Base-by-base conservation (phyloP, 2,329 filamentous ascomycete species). In the Penicillium sp. region DNA sequence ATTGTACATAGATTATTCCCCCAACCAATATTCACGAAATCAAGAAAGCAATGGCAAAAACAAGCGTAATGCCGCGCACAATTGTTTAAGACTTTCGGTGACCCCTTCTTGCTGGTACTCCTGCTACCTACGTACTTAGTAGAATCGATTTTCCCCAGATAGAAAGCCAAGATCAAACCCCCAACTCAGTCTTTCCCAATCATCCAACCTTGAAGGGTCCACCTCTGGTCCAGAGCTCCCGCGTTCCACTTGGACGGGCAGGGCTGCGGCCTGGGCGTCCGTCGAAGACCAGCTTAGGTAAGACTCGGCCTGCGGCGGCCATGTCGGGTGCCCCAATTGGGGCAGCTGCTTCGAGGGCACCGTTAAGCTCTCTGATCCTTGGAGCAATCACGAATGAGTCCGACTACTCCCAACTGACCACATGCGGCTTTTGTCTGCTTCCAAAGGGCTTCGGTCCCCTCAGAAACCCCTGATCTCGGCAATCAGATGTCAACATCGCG, bases 391-490 rank as follows among this genome's bases (percentile, higher is more conserved):
- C 27, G 29, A 13, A 41, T 46, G 39, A 44, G 25, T 38, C 39
- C 39, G 3, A 35, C 4, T 26, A 38, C 13, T 13, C 41, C 32
- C 35, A 38, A 54, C 50, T 51, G 56, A 62, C 29, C 7, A 32
- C 40, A 68, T 68, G 66, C 58, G 56, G 46, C 44, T 52, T 50
- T 43, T 51, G 57, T 59, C 56, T 47, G 46, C 49, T 45, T 49
- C 57, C 46, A 60, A 53, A 50, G 56, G 55, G 39, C 50, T 63
- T 12, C 54, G 53, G 48, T 13, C 48, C 24, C 43, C 53, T 33
- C 53, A 50, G 45, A 50, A 51, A 38, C 54, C 57, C 53, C 54
- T 58, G 49, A 43, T 41, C 6, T 49, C 55, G 28, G 33, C 39
- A 26, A 48, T 51, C 45, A 44, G 48, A 49, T 55, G 43, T 28